Base-by-base conservation (phyloP, 805 yeast genomes). In the Millerago galiae region DNA sequence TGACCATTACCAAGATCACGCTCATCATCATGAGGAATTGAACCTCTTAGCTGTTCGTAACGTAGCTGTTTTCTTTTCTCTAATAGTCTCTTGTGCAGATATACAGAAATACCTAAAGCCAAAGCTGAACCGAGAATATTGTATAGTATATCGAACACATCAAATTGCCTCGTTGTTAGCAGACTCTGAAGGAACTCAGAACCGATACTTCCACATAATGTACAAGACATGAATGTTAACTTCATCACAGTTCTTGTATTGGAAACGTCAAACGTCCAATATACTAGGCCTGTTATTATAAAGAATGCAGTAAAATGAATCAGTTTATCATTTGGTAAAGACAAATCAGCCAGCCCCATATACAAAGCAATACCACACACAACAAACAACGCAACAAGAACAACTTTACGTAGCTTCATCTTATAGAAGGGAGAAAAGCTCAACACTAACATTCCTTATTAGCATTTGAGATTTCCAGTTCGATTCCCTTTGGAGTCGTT, bases 121-220 rank as follows among this genome's bases (percentile, higher is more conserved):
- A 40, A 21, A 2, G 24, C n/a, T 0, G 59, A 58, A 2, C 72
- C 72, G 4, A 45, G 5, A 0, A 62, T 42, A 43, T 69, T 68
- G 28, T 53, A 56, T 1, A 58, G 37, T 15, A 78, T 77, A 52
- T 79, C 85, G 37, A 48, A 37, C 2, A 54, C 37, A 47, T 79
- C 85, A 56, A 77, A 78, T 0, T 60, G 59, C 40, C 85, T 52
- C 3, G 46, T 52, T 0, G 77, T 72, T 31, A 74, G 62, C 3
- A 72, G 31, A 14, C 67, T 67, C 49, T 79, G 85, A 1, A 68
- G 42, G 37, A 70, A 60, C 51, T 79, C 85, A 59, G 79, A 79
- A 2, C 64, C 62, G 3, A 77, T 54, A 12, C 74, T 62, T 0
- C 71, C 80, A 3, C 63, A 65, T 2, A 71, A n/a, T 0, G 77